Conservation (phyloP, 305 asterid species). For the Solanum hybrid region DNA sequence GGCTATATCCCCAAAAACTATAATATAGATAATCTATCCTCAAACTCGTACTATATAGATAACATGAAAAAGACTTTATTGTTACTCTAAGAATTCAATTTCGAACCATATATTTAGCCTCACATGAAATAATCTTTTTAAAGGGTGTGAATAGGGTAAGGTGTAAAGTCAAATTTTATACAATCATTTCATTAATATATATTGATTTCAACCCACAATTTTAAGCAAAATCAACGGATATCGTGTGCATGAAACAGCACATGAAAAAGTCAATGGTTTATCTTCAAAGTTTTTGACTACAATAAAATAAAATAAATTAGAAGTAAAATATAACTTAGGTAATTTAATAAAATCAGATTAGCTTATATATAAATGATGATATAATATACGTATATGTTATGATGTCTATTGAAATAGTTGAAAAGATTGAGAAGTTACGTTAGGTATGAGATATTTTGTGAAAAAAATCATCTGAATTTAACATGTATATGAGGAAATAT, state of each 20-base stretch:
- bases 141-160: neutral
- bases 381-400: too few relatives aligned
- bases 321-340: neutral
- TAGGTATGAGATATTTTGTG: neutral
- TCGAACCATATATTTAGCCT: neutral
- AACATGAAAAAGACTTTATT: neutral
- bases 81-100: rapidly evolving
- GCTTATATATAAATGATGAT: neutral
- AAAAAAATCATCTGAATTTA: neutral
- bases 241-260: neutral
- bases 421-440: neutral
- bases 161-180: neutral
- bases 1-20: rapidly evolving
- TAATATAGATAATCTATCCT: neutral
- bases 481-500: too few relatives aligned
- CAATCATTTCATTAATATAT: neutral
- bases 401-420: neutral
- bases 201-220: neutral
- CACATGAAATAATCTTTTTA: neutral
- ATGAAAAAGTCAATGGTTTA: neutral
- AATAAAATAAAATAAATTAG: neutral
- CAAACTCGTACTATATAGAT: neutral
- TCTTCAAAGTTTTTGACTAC: neutral
- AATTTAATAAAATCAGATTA: neutral
- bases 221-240: neutral